A percentile compares a stretch with the other conserved stretches of the same genome.
Evolutionary conservation across 2,329 filamentous ascomycete genomes (phyloP).

Genomic region (Emergomyces orientalis): DNA sequence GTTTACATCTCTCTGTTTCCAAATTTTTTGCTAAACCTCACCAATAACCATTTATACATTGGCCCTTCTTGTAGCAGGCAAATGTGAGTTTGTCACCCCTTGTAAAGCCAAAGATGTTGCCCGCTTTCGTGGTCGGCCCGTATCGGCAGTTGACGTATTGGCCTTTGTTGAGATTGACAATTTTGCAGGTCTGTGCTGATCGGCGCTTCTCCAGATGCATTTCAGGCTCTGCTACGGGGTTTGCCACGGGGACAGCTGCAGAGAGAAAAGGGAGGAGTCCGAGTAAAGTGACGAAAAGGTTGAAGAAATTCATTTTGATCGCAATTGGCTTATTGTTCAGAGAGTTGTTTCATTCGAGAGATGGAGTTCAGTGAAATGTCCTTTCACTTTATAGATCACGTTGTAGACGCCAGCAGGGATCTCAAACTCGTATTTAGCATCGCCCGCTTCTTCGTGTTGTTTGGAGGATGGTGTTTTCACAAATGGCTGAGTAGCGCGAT

Average conservation of each 20-base stretch:
- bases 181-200: background rate
- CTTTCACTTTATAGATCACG: background rate
- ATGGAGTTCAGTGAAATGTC: background rate
- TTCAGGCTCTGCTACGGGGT: background rate
- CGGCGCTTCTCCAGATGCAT: background rate
- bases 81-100: background rate
- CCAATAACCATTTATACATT: background rate
- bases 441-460: background rate
- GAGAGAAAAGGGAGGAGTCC: background rate
- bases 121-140: background rate
- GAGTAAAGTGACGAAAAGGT: background rate
- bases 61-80: background rate
- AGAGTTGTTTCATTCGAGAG: too few species aligned
- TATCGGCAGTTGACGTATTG: background rate
- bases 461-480: background rate
- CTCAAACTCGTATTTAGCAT: background rate
- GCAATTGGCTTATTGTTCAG: too few species aligned
- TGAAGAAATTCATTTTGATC: background rate
- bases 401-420: too few species aligned
- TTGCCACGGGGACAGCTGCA: background rate
- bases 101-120: background rate
- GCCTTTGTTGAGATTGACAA: background rate
- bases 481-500: too few species aligned
- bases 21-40: background rate
- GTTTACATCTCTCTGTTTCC: background rate